Evolutionary conservation across 1,139 yeast species (phyloP), one percentile per base, ranked within the genome.

Genomic region (Yamadazyma diospyri): DNA sequence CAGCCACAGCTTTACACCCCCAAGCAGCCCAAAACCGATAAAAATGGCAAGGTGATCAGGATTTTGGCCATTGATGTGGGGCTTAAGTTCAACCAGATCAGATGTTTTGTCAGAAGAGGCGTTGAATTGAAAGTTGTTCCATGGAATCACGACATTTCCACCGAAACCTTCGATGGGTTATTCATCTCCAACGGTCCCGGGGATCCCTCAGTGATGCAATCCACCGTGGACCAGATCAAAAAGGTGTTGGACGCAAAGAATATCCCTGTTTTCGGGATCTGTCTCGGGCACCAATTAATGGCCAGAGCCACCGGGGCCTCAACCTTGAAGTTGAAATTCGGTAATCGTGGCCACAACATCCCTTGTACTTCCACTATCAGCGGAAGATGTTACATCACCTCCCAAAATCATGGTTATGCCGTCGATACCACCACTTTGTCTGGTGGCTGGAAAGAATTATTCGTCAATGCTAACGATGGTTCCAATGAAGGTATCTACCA

Each of bases 301-400:
- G 96, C 98, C 29, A 77, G 95, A 64, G 97, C 99, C 35, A 66
- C 92, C 39, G 99, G 98, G 55, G 97, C 97, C 37, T 70, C 83
- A 14, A 92, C 99, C 37, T 52, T 77, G 55, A 94, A 94, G 65
- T 71, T 94, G 69, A 89, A 89, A 69, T 94, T 87, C 54, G 99
- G 99, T 81, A 94, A 94, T 75, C 89, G 99, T 76, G 99, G 97
- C 57, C 99, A 94, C 70, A 94, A 94, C 62, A 94, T 94, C 50
- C 99, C 99, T 45, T 89, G 96, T 71, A 87, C 97, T 38, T 86
- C 95, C 35, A 72, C 92, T 42, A 76, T 88, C 46, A 82, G 88
- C 41, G 98, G 98, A 35, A 79, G 95, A 62, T 94, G 99, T 75
- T 89, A 94, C 72, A 94, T 94, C 61, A 94, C 98, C 30, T 92